Evolutionary conservation across 192 early-diverging fungal species (phyloP).

Genomic region (Backusella liffmaniae): DNA sequence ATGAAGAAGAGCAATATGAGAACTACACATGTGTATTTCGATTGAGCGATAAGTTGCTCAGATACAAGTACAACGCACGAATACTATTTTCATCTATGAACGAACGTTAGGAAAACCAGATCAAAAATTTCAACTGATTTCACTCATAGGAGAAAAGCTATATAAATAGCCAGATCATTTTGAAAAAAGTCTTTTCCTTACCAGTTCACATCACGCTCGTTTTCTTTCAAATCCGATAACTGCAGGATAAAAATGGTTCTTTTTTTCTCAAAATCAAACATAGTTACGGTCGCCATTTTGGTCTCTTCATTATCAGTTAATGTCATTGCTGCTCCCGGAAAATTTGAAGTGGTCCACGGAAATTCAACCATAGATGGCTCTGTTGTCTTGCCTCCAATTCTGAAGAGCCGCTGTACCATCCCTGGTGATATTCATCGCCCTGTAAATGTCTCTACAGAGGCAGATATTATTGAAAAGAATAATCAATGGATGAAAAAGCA

Average conservation of each 20-base stretch:
- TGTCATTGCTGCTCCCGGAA: not conserved
- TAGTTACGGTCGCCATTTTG: not conserved
- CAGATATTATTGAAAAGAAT: not conserved
- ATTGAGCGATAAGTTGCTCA: not conserved
- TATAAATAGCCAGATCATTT: not conserved
- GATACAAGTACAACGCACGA: not conserved
- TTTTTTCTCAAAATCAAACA: not conserved
- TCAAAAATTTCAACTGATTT: not conserved
- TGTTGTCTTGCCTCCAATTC: not conserved
- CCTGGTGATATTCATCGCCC: not conserved
- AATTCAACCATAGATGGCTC: not conserved
- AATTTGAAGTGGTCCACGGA: not conserved
- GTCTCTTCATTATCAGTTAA: not conserved
- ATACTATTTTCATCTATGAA: not conserved
- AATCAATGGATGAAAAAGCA: not conserved
- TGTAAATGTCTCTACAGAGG: not conserved
- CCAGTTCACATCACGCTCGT: not conserved
- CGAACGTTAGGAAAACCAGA: not conserved
- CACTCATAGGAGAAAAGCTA: not conserved
- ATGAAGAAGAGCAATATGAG: not conserved
- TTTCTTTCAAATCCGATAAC: not conserved
- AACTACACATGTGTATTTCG: not conserved
- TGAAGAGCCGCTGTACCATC: not conserved
- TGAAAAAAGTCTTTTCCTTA: not conserved
- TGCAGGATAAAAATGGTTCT: not conserved